Conservation (phyloP, 2,329 filamentous ascomycete species). For the Fusarium sp. region DNA sequence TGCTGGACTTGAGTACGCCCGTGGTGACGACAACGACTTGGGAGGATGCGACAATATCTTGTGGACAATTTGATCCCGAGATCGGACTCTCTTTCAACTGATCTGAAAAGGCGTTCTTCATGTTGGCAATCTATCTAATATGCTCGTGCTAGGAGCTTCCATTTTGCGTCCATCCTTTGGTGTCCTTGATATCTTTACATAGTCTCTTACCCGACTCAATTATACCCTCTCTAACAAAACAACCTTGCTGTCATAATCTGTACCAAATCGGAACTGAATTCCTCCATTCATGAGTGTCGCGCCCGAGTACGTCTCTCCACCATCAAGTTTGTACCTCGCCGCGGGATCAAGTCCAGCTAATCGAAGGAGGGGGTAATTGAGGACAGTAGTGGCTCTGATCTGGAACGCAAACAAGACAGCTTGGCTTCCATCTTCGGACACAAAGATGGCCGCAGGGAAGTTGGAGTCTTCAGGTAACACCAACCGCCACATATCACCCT, state of each 20-base stretch:
- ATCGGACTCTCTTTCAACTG: background rate
- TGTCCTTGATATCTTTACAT: background rate
- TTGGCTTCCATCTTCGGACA: conserved; percentile 59
- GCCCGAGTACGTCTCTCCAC: conserved; percentile 63
- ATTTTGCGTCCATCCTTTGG: rapidly evolving
- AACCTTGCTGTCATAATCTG: conserved; percentile 67
- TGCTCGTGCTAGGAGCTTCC: background rate
- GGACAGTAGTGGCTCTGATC: conserved; percentile 57
- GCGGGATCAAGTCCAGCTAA: conserved; percentile 65
- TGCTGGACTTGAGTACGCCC: conserved; percentile 26
- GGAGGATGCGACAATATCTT: background rate
- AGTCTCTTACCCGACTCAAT: rapidly evolving
- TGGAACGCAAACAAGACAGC: conserved; percentile 70
- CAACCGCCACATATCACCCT: conserved; percentile 68
- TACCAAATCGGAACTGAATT: conserved; percentile 60
- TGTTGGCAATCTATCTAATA: background rate
- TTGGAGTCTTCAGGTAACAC: conserved; percentile 66
- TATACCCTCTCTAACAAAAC: conserved; percentile 60
- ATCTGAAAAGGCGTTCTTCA: background rate
- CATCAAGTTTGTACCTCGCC: conserved; percentile 63
- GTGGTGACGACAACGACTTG: background rate
- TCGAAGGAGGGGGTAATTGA: conserved; percentile 63
- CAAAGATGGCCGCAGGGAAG: conserved; percentile 69
- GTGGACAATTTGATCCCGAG: conserved; percentile 4
- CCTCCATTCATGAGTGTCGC: conserved; percentile 71